Percentiles rank a stretch among this genome's conserved stretches.
phyloP scores from a whole-genome alignment of 345 rosid species.

The Eucalyptus microcorys region DNA sequence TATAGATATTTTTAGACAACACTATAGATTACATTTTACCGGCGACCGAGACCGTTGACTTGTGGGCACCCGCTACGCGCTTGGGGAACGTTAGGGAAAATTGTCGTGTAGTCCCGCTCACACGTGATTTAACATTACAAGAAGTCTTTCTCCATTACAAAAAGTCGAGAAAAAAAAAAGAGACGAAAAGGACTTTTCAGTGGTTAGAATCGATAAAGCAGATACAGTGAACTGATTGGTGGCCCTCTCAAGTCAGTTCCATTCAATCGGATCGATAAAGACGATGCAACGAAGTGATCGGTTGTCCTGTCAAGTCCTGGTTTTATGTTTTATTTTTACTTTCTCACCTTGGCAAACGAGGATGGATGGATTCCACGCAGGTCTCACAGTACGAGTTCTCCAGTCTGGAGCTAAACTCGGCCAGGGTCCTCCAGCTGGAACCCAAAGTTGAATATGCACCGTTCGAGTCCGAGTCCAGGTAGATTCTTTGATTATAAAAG shows the following conservation, averaged over 20 bases:
- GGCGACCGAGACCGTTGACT: neutral
- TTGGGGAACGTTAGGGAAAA: neutral
- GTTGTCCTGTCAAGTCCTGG: neutral
- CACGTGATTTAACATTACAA: neutral
- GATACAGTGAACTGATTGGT: neutral
- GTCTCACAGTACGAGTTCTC: too few species aligned
- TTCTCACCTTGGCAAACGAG: too few species aligned
- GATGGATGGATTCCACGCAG: too few species aligned
- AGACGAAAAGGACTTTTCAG: neutral
- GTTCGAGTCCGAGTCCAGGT: too few species aligned
- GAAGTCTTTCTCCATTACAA: neutral
- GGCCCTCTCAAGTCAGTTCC: neutral
- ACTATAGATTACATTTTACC: neutral
- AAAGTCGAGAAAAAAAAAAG: neutral
- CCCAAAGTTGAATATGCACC: too few species aligned
- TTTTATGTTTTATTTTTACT: too few species aligned
- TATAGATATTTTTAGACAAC: neutral
- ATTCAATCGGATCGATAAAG: too few species aligned
- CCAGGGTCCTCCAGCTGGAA: too few species aligned
- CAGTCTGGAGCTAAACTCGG: too few species aligned
- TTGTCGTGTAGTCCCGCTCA: neutral
- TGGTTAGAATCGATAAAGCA: neutral
- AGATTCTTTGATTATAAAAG: too few species aligned
- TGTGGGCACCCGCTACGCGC: neutral
- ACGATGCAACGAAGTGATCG: neutral